Percentiles rank a stretch among this genome's conserved stretches.
Conservation (phyloP, 768 basidiomycete genomes). For the Trametes maxima region DNA sequence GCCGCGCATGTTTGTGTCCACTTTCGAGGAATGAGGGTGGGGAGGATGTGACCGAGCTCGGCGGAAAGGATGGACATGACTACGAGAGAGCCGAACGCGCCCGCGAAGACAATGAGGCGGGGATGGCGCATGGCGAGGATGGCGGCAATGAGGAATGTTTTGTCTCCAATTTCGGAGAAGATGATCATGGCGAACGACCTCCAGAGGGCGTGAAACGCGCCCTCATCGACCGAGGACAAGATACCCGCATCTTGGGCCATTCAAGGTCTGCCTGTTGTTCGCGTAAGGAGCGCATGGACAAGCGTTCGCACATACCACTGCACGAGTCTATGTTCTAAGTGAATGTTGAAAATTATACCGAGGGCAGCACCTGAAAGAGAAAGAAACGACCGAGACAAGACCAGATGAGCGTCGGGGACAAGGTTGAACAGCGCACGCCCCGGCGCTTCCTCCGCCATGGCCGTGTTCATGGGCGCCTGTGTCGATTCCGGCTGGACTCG, state of each 20-base stretch:
- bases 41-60: constrained; percentile 88
- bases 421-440: too few species aligned
- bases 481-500: too few species aligned
- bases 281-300: background rate
- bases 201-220: constrained; percentile 54
- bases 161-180: constrained; percentile 93
- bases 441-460: too few species aligned
- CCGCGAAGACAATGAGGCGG: constrained; percentile 80
- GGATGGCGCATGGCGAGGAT: constrained; percentile 93
- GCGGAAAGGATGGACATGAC: constrained; percentile 95
- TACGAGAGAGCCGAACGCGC: constrained; percentile 84
- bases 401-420: too few species aligned
- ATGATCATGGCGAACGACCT: constrained; percentile 92
- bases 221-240: constrained; percentile 27
- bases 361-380: background rate
- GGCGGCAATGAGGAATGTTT: constrained; percentile 88
- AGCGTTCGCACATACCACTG: background rate
- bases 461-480: too few species aligned
- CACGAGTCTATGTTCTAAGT: background rate
- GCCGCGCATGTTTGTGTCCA: constrained; percentile 63
- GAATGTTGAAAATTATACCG: background rate
- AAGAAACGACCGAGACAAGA: background rate
- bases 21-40: constrained; percentile 73
- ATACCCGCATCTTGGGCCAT: constrained; percentile 24
- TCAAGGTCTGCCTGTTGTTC: constrained; percentile 9